A percentile compares a stretch with the other conserved stretches of the same genome.
phyloP scores from a whole-genome alignment of 306 rosid genomes.

The Sesbania bispinosa region DNA sequence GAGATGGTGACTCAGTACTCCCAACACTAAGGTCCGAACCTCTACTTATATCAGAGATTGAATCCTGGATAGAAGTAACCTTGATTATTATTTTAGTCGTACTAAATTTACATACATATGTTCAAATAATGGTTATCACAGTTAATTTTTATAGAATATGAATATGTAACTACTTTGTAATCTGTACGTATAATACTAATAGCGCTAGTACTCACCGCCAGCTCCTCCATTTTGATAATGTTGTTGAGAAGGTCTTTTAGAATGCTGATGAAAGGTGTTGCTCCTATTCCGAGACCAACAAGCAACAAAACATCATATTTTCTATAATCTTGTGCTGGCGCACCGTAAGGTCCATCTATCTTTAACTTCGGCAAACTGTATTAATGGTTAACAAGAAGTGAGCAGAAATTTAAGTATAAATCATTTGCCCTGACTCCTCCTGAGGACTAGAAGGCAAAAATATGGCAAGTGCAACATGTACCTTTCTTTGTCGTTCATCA shows the following conservation, averaged over 20 bases:
- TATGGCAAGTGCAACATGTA: too few relatives aligned
- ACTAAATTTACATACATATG: too few relatives aligned
- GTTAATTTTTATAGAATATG: too few relatives aligned
- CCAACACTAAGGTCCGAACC: constrained; percentile 54
- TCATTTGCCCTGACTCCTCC: too few relatives aligned
- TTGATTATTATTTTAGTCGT: constrained; percentile 8
- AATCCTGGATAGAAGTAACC: constrained; percentile 53
- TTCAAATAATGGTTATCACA: not conserved
- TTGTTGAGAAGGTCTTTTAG: constrained; percentile 89
- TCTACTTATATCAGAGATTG: constrained; percentile 56
- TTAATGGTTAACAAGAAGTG: not conserved
- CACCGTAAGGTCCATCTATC: constrained; percentile 98
- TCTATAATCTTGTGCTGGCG: constrained; percentile 90
- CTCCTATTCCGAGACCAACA: constrained; percentile 98
- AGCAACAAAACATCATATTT: constrained; percentile 92
- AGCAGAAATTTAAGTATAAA: not conserved
- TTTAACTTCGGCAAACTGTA: constrained; percentile 88
- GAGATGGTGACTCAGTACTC: constrained; percentile 50
- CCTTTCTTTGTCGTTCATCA: constrained; percentile 96
- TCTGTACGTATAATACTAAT: too few relatives aligned
- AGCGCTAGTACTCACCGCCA: constrained; percentile 66
- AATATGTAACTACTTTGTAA: too few relatives aligned
- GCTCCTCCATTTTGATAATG: constrained; percentile 91
- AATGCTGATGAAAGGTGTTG: constrained; percentile 98
- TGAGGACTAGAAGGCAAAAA: too few relatives aligned